These are phyloP conservation scores for Malassezia furfur DNA, from an alignment of 1,284 basidiomycete genomes.

Conservation along the genomic window DNA sequence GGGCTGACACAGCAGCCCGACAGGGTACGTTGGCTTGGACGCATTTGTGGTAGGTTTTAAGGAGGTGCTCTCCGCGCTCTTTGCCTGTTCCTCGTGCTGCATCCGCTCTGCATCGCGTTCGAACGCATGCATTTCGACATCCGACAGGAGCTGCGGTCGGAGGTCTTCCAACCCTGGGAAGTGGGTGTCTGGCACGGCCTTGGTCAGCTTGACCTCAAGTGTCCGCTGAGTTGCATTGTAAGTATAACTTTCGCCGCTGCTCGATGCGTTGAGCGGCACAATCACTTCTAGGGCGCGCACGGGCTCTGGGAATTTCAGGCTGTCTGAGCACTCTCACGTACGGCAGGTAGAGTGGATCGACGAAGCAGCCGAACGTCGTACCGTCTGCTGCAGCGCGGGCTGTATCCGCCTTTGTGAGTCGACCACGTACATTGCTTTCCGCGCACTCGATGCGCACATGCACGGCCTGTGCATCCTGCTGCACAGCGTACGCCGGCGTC, in stretches of 20 bases:
- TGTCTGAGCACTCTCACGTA: conserved; percentile 1
- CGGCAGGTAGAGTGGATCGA: conserved; percentile 12
- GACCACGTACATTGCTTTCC: background rate
- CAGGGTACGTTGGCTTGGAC: background rate
- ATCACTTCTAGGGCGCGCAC: conserved; percentile 3
- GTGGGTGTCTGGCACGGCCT: background rate
- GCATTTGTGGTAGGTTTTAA: background rate
- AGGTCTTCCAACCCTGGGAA: conserved; percentile 7
- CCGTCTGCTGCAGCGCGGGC: conserved; percentile 10
- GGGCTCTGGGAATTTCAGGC: conserved; percentile 3
- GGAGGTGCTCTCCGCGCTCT: background rate
- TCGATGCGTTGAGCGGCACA: background rate
- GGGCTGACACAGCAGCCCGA: background rate
- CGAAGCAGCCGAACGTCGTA: conserved; percentile 12
- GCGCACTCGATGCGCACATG: conserved; percentile 1
- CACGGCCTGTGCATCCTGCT: conserved; percentile 8
- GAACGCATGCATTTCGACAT: background rate
- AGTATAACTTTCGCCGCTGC: background rate
- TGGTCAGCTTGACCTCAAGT: conserved; percentile 2
- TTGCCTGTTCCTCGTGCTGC: background rate
- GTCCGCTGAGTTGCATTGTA: background rate
- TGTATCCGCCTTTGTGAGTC: background rate
- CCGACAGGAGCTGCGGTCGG: conserved; percentile 9
- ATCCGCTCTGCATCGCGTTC: conserved; percentile 4
- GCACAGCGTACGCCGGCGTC: conserved; percentile 6